Base-by-base conservation (phyloP, 2,329 filamentous ascomycete genomes). In the Penicillium aurantiogriseum region DNA sequence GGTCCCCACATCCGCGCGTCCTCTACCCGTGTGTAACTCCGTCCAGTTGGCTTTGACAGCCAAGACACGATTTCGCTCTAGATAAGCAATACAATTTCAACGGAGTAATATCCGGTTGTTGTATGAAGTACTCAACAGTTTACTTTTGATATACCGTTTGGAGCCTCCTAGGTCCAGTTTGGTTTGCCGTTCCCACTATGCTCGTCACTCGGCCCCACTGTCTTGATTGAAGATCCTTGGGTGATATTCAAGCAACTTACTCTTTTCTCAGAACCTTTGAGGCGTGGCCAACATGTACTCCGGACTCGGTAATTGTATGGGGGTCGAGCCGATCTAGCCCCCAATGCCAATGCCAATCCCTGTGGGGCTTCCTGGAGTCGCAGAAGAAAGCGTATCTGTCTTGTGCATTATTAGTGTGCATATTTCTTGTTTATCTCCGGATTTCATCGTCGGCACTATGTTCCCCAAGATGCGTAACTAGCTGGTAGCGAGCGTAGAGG, bases 1-100 rank as follows among this genome's bases (percentile, higher is more conserved):
- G 33, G 27, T 53, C 62, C 58, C 64, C 64, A 67, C 63, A 49
- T 67, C 64, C 64, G 56, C 63, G 63, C 64, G 64, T 65, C 64
- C 25, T 56, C 29, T 40, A 17, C 29, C 40, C 35, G 48, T 44
- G 23, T 51, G 39, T 36, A 47, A 45, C 19, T 47, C 29, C 19
- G 45, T 17, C 27, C 27, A 51, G 36, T 35, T 54, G 43, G 38
- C 33, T 23, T 47, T 9, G 23, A 42, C 19, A 42, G 50, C 49
- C 55, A 57, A 57, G 55, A 19, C 43, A 35, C n/a, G 13, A 45
- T 23, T 38, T 23, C 11, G 17, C 35, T 17, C 40, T 42, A 52
- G 8, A 33, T 43, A 44, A 36, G 23, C n/a, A 19, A 23, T 29
- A 19, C 29, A n/a, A n/a, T 43, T 23, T 7, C 25, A 43, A 23